Evolutionary conservation across 2,329 filamentous ascomycete genomes (phyloP).

Genomic region (Diaporthe citriasiana): DNA sequence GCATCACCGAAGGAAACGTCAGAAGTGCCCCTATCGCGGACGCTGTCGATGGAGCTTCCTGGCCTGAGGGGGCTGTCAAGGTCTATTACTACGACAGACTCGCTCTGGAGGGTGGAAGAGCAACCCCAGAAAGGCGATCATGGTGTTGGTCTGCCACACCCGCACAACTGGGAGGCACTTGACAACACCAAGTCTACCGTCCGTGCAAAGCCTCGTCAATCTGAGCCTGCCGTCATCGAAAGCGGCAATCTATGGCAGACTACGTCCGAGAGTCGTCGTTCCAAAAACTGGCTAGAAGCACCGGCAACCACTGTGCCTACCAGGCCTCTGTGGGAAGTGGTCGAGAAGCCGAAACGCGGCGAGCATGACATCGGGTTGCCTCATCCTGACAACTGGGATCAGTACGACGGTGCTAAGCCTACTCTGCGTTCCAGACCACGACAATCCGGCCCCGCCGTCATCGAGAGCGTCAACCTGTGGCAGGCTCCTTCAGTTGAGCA

Average conservation of each 20-base stretch:
- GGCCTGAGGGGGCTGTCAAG: conserved; percentile 4
- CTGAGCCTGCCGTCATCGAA: conserved; percentile 51
- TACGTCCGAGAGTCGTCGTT: not conserved
- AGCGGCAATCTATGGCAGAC: conserved; percentile 52
- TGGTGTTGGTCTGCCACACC: conserved; percentile 54
- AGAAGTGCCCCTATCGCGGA: not conserved
- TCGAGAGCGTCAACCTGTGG: conserved; percentile 58
- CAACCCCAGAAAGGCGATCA: conserved; percentile 21
- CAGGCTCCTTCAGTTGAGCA: not conserved
- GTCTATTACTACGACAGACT: not conserved
- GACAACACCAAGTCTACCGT: conserved; percentile 47
- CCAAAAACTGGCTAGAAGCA: conserved; percentile 13
- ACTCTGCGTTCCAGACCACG: conserved; percentile 50
- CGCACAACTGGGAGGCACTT: conserved; percentile 56
- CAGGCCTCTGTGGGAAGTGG: conserved; percentile 34
- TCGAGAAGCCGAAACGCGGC: conserved; percentile 19
- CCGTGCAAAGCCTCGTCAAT: conserved; percentile 50
- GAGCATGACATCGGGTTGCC: conserved; percentile 49
- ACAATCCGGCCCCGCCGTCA: conserved; percentile 47
- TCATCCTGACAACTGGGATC: conserved; percentile 58
- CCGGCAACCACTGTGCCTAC: not conserved
- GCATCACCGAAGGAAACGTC: not conserved
- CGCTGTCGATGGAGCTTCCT: not conserved
- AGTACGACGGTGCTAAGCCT: conserved; percentile 49
- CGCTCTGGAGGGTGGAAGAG: conserved; percentile 34